Percentiles rank a stretch among this genome's conserved stretches.
phyloP scores from a whole-genome alignment of 768 basidiomycete genomes.

The Cystofilobasidium macerans region DNA sequence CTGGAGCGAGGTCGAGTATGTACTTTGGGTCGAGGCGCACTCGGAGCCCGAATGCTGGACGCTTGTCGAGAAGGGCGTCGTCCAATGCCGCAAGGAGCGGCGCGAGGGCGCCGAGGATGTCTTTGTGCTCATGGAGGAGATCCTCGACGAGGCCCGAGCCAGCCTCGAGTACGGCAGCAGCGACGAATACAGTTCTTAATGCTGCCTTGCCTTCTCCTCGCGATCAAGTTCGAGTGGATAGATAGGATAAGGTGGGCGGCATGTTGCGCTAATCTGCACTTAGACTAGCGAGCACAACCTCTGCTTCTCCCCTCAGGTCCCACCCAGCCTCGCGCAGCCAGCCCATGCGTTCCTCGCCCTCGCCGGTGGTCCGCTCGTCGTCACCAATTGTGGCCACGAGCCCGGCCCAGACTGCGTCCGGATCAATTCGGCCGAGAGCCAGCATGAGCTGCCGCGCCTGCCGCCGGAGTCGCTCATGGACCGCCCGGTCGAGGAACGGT shows the following conservation, averaged over 20 bases:
- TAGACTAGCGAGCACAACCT: not conserved
- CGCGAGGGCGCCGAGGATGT: constrained; percentile 50
- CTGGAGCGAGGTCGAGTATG: constrained; percentile 94
- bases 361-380: not conserved
- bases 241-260: too few species aligned
- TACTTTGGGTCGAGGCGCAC: constrained; percentile 91
- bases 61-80: constrained; percentile 66
- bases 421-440: constrained; percentile 52
- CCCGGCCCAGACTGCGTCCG: constrained; percentile 64
- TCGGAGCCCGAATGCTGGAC: constrained; percentile 64
- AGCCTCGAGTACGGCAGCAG: constrained; percentile 4
- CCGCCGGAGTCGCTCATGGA: constrained; percentile 63
- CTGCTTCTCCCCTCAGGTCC: not conserved
- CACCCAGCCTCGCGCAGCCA: constrained; percentile 13
- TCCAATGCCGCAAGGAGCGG: constrained; percentile 49
- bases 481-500: constrained; percentile 57
- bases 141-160: constrained; percentile 46
- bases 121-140: constrained; percentile 54
- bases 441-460: constrained; percentile 56
- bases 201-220: too few species aligned
- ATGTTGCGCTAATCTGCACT: not conserved
- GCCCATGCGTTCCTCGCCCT: constrained; percentile 6
- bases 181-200: constrained; percentile 9
- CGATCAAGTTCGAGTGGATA: not conserved
- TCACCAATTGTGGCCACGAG: not conserved